A percentile compares a stretch with the other conserved stretches of the same genome.
Evolutionary conservation across 1,139 yeast species (phyloP).

Genomic region (Lipomyces yarrowii): DNA sequence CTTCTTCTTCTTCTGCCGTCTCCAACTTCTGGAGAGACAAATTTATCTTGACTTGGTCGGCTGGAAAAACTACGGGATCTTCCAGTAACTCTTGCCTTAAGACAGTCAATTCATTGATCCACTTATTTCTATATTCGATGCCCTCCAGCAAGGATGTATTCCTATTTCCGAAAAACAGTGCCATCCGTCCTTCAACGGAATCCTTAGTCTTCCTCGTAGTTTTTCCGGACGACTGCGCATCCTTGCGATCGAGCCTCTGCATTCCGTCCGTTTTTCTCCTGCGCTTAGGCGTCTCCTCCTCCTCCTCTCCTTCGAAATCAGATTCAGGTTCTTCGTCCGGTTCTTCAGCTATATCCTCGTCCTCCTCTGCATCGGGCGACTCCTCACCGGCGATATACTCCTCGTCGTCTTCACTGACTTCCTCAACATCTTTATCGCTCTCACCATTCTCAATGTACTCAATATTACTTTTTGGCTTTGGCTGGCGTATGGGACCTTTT

Average conservation of each 20-base stretch:
- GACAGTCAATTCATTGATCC: constrained; percentile 21
- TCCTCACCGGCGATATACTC: constrained; percentile 6
- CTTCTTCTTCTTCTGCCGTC: background rate
- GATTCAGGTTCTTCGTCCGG: constrained; percentile 1
- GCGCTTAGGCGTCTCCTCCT: background rate
- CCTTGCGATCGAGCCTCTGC: background rate
- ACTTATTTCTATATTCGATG: constrained; percentile 15
- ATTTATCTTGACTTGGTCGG: background rate
- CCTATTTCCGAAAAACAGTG: constrained; percentile 14
- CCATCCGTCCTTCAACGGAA: constrained; percentile 15
- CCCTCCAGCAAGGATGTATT: constrained; percentile 5
- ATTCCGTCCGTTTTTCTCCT: background rate
- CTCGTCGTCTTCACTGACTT: constrained; percentile 7
- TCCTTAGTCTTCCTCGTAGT: background rate
- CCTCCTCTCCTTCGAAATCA: constrained; percentile 1
- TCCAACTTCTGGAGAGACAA: background rate
- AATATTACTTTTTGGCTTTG: background rate
- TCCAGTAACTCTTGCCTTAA: constrained; percentile 8
- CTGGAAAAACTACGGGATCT: constrained; percentile 3
- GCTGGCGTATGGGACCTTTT: constrained; percentile 11
- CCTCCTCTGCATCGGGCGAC: constrained; percentile 6
- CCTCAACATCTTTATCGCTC: constrained; percentile 1
- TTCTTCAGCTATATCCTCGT: constrained; percentile 3
- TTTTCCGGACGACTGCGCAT: background rate
- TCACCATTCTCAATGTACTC: constrained; percentile 6